These are phyloP conservation scores for Globisporangium radiosum DNA, from an alignment of 352 stramenopile species.

Conservation along the genomic window DNA sequence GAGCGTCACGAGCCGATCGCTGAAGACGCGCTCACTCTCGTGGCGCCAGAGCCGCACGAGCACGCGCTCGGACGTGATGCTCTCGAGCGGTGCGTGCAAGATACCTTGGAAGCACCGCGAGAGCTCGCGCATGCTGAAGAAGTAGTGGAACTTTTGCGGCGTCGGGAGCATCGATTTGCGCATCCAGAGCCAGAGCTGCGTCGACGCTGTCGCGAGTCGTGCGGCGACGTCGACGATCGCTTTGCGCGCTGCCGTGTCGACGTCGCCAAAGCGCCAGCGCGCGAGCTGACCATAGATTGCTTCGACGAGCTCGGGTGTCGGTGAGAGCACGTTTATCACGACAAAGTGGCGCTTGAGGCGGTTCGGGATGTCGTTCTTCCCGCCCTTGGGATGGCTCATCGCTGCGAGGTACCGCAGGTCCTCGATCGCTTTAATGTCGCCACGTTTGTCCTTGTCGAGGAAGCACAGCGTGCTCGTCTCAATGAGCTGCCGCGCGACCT, in stretches of 20 bases:
- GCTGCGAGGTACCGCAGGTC: constrained; percentile 59
- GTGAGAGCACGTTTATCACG: constrained; percentile 76
- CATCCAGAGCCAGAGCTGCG: constrained; percentile 69
- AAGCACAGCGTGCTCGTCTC: constrained; percentile 69
- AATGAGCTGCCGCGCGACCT: constrained; percentile 67
- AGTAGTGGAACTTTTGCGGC: constrained; percentile 79
- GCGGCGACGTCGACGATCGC: constrained; percentile 34
- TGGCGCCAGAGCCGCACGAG: constrained; percentile 79
- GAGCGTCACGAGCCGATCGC: constrained; percentile 59
- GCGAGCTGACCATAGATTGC: constrained; percentile 86
- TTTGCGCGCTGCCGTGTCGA: constrained; percentile 23
- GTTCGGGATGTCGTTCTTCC: constrained; percentile 85
- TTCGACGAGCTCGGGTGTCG: constrained; percentile 69
- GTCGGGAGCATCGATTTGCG: constrained; percentile 61
- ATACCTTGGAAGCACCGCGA: constrained; percentile 78
- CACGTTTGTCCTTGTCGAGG: constrained; percentile 79
- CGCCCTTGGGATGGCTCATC: constrained; percentile 50
- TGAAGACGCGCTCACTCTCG: constrained; percentile 79
- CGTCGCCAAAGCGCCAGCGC: constrained; percentile 35
- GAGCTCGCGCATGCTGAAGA: constrained; percentile 74
- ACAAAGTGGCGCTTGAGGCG: constrained; percentile 89
- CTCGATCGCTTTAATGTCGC: constrained; percentile 72
- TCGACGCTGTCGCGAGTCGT: constrained; percentile 38
- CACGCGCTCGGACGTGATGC: constrained; percentile 33
- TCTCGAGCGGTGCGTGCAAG: constrained; percentile 48